Conservation (phyloP, 2,329 filamentous ascomycete species). For the Cryphonectria carpinicola region DNA sequence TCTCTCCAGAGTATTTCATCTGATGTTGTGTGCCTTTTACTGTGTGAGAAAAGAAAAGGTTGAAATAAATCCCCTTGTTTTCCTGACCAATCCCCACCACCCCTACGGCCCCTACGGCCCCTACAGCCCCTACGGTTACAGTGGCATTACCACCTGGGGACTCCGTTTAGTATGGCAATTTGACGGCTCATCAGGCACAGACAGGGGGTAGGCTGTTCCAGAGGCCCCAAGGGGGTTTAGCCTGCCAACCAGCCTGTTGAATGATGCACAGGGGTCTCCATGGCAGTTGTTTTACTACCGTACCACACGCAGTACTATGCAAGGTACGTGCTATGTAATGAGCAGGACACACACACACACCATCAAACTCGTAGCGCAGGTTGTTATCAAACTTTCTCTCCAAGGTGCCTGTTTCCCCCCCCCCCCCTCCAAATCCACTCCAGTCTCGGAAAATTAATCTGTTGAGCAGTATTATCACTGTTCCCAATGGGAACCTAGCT, state of each 20-base stretch:
- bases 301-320: not conserved
- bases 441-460: slow-evolving; percentile 8
- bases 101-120: too few species aligned
- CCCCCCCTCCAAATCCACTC: slow-evolving; percentile 1
- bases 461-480: slow-evolving; percentile 8
- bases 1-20: not conserved
- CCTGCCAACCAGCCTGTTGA: not conserved
- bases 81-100: too few species aligned
- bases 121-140: not conserved
- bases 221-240: not conserved
- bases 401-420: too few species aligned
- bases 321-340: not conserved
- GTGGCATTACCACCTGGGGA: not conserved
- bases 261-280: not conserved
- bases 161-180: not conserved
- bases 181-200: slow-evolving; percentile 5
- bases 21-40: not conserved
- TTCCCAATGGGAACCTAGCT: slow-evolving; percentile 6
- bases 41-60: not conserved
- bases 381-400: not conserved
- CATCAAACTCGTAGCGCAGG: not conserved
- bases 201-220: not conserved
- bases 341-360: not conserved
- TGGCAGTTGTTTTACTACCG: not conserved
- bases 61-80: not conserved